Evolutionary conservation across 2,329 filamentous ascomycete genomes (phyloP), one percentile per base, ranked within the genome.

Genomic region (Cytospora piceicola): DNA sequence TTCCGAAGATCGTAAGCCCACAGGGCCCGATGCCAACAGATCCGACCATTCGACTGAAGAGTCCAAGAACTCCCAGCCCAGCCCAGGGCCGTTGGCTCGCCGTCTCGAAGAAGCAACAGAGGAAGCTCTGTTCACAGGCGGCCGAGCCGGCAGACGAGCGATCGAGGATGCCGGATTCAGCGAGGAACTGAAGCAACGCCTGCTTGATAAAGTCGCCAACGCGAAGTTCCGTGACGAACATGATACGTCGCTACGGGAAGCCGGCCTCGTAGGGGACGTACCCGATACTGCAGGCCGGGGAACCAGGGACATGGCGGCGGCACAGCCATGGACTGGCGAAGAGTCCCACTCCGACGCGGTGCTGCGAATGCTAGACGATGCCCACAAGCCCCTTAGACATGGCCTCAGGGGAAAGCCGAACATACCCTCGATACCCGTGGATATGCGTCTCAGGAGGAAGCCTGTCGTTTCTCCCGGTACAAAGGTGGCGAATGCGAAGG

Each of bases 291-390:
- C 90, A 15, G 89, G 90, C 20, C 82, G 83, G 70, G 90, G 89
- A 15, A 90, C 90, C 2, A 83, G 87, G 67, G 85, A 90, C 58
- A 85, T 88, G 42, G 92, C 92, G 1, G 81, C 84, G 0, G 86
- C 88, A 8, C 79, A 84, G 65, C 84, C 90, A 1, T 99, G 95
- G 95, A 88, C 85, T 0, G 95, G 94, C 2, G 82, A 85, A 15
- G 95, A 98, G 77, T 81, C 80, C 6, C 79, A 90, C 1, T 86
- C 89, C 71, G 93, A 97, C 75, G 84, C 90, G 0, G 88, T 93
- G 27, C 79, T 96, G 58, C 88, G 95, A 36, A 98, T 98, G 91
- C 77, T 95, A 14, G 85, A 92, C 64, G 93, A 96, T 74, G 85
- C 92, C 30, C 87, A 86, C 67, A 93, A 93, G 73, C 91, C 90